Percentiles rank a stretch among this genome's conserved stretches.
Conservation (phyloP, 129 eudicot genomes). For the Artemisia tridentata region DNA sequence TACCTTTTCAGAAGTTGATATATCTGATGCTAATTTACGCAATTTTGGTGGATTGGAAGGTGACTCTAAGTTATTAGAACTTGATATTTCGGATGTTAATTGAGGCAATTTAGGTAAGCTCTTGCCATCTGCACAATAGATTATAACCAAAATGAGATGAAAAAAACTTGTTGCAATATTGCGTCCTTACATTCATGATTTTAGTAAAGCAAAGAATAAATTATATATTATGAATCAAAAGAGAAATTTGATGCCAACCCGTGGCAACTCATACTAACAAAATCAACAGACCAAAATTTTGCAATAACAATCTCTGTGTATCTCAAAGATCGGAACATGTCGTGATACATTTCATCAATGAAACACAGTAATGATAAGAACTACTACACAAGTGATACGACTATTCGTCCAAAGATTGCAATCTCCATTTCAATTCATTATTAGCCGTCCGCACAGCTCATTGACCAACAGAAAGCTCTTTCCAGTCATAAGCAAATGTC, state of each 20-base stretch:
- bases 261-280: neutral
- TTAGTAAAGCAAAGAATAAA: neutral
- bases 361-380: neutral
- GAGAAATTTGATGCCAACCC: constrained; percentile 2
- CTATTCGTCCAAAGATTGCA: neutral
- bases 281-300: constrained; percentile 14
- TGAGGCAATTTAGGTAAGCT: constrained; percentile 50
- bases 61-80: constrained; percentile 47
- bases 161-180: constrained; percentile 6
- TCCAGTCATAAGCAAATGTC: neutral
- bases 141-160: constrained; percentile 11
- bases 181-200: neutral
- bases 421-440: constrained; percentile 11
- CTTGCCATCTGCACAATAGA: constrained; percentile 41
- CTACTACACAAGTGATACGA: neutral
- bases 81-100: constrained; percentile 43
- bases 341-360: neutral
- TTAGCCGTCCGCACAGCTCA: neutral
- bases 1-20: constrained; percentile 41
- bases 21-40: constrained; percentile 43
- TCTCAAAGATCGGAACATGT: constrained; percentile 6
- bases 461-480: neutral
- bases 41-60: constrained; percentile 40
- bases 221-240: neutral
- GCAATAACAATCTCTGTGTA: neutral